Evolutionary conservation across 1,284 basidiomycete species (phyloP).

Genomic region (Trichosporon ovoides): DNA sequence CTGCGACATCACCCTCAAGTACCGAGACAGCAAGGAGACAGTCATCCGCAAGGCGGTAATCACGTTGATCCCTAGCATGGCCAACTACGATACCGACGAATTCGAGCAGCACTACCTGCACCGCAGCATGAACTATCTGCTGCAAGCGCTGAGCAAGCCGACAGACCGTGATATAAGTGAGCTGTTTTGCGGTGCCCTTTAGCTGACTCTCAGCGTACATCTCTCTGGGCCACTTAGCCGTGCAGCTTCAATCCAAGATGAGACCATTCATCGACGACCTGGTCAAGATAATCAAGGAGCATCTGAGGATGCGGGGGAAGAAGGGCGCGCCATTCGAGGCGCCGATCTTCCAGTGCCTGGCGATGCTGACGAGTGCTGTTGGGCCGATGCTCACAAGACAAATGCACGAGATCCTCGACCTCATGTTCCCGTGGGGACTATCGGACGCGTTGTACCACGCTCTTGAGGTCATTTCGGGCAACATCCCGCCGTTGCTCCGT

Average conservation of each 20-base stretch:
- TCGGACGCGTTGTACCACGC: slow-evolving; percentile 84
- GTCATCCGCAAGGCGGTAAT: slow-evolving; percentile 89
- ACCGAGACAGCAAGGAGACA: slow-evolving; percentile 78
- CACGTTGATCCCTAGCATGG: slow-evolving; percentile 84
- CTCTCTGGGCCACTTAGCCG: slow-evolving; percentile 91
- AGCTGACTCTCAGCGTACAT: slow-evolving; percentile 65
- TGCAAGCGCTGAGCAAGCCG: slow-evolving; percentile 82
- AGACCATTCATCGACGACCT: slow-evolving; percentile 91
- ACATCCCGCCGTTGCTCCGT: slow-evolving; percentile 87
- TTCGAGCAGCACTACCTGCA: slow-evolving; percentile 85
- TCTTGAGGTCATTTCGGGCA: slow-evolving; percentile 74
- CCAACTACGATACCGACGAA: slow-evolving; percentile 86
- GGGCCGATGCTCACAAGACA: slow-evolving; percentile 93
- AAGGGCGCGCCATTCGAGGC: slow-evolving; percentile 92
- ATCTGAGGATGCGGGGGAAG: slow-evolving; percentile 76
- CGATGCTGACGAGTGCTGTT: slow-evolving; percentile 90
- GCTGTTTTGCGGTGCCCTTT: slow-evolving; percentile 17
- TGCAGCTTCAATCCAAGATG: slow-evolving; percentile 89
- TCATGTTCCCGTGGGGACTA: slow-evolving; percentile 93
- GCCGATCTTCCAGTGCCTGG: slow-evolving; percentile 95
- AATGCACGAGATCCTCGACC: slow-evolving; percentile 90
- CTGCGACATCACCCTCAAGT: slow-evolving; percentile 84
- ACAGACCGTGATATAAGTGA: slow-evolving; percentile 81
- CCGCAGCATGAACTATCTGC: slow-evolving; percentile 83
- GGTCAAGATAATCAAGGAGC: slow-evolving; percentile 82